These are phyloP conservation scores for Neurospora crassa DNA, from an alignment of 2,329 filamentous ascomycete genomes.

Conservation along the genomic window DNA sequence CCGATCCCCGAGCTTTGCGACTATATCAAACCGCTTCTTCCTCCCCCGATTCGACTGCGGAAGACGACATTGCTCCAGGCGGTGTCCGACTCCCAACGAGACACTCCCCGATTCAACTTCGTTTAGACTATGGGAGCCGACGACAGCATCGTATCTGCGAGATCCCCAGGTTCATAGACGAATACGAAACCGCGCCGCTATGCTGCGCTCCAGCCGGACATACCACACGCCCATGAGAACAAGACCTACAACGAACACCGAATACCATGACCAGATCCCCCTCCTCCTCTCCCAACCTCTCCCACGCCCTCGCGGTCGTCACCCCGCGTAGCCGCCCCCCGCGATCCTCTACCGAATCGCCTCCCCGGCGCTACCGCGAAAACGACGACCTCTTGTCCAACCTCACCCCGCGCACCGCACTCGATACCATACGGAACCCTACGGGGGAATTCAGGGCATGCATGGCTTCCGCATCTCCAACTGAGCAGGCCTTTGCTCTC, in stretches of 20 bases:
- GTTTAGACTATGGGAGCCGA: not conserved
- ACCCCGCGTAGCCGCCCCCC: constrained; percentile 27
- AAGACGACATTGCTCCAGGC: not conserved
- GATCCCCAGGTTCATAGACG: not conserved
- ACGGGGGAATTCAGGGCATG: constrained; percentile 45
- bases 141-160: not conserved
- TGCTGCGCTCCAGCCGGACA: not conserved
- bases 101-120: not conserved
- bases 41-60: not conserved
- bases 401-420: constrained; percentile 49
- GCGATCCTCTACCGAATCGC: constrained; percentile 29
- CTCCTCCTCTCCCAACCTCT: constrained; percentile 23
- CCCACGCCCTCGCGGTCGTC: constrained; percentile 24
- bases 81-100: not conserved
- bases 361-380: constrained; percentile 32
- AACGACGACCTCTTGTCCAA: constrained; percentile 51
- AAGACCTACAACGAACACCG: constrained; percentile 7
- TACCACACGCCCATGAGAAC: constrained; percentile 1
- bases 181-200: not conserved
- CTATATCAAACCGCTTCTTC: not conserved
- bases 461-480: constrained; percentile 50
- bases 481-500: constrained; percentile 63
- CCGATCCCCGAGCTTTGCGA: not conserved
- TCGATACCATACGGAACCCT: constrained; percentile 49
- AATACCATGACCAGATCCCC: constrained; percentile 26